These are phyloP conservation scores for Amanita rubescens DNA, from an alignment of 768 basidiomycete genomes.

Conservation along the genomic window DNA sequence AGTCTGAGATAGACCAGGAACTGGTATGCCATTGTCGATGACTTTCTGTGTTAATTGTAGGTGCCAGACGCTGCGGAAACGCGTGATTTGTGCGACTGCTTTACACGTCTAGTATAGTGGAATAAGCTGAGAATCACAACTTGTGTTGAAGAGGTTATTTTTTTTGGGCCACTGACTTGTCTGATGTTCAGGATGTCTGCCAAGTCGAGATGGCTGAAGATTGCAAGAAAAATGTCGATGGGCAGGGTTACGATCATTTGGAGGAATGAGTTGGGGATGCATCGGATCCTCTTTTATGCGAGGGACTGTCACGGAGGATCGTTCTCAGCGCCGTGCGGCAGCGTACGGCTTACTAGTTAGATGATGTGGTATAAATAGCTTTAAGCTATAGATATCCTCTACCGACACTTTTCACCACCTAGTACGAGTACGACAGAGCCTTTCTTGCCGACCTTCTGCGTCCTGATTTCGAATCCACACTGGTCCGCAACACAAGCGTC, in stretches of 20 bases:
- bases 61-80: constrained; percentile 44
- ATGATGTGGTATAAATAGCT: too few relatives aligned
- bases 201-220: constrained; percentile 35
- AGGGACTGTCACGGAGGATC: too few relatives aligned
- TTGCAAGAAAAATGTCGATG: constrained; percentile 37
- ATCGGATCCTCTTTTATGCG: too few relatives aligned
- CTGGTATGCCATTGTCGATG: constrained; percentile 35
- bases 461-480: too few relatives aligned
- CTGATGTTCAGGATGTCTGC: constrained; percentile 37
- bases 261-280: background rate
- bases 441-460: too few relatives aligned
- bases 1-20: constrained; percentile 29
- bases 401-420: too few relatives aligned
- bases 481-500: too few relatives aligned
- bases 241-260: constrained; percentile 28
- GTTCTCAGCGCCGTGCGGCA: too few relatives aligned
- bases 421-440: too few relatives aligned
- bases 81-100: constrained; percentile 32
- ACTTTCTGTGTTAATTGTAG: constrained; percentile 35
- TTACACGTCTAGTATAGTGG: constrained; percentile 37
- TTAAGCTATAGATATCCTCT: too few relatives aligned
- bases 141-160: background rate
- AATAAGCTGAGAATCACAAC: background rate
- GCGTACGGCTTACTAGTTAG: too few relatives aligned
- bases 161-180: constrained; percentile 29